phyloP scores from a whole-genome alignment of 768 basidiomycete species.

The Russula ochroleuca region DNA sequence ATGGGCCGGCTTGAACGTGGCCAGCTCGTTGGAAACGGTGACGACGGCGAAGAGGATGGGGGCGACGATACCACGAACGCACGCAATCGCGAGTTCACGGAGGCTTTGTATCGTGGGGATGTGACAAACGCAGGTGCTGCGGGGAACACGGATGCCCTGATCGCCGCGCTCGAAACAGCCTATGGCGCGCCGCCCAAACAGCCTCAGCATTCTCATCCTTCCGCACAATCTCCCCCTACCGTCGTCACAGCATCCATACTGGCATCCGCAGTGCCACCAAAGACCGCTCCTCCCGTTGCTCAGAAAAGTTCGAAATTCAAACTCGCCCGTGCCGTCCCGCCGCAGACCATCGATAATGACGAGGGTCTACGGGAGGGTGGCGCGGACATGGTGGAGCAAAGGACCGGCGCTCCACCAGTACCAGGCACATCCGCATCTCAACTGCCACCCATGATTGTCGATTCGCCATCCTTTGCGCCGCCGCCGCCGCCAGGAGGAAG shows the following conservation, averaged over 20 bases:
- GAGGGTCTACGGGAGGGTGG: slow-evolving; percentile 8
- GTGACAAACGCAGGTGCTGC: slow-evolving; percentile 34
- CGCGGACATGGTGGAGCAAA: slow-evolving; percentile 21
- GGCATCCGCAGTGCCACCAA: not conserved
- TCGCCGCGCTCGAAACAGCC: slow-evolving; percentile 21
- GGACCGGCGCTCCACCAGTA: not conserved
- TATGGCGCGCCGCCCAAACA: slow-evolving; percentile 13
- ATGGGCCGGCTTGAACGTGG: slow-evolving; percentile 33
- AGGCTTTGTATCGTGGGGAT: slow-evolving; percentile 32
- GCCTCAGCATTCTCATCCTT: not conserved
- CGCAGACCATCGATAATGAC: slow-evolving; percentile 3
- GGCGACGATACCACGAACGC: slow-evolving; percentile 27
- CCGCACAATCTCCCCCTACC: not conserved
- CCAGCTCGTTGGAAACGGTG: slow-evolving; percentile 33
- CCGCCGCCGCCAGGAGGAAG: not conserved
- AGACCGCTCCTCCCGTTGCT: not conserved
- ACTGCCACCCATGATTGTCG: slow-evolving; percentile 12
- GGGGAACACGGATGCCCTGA: slow-evolving; percentile 17
- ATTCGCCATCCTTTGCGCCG: slow-evolving; percentile 27
- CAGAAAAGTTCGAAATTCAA: slow-evolving; percentile 30
- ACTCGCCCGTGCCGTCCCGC: slow-evolving; percentile 19
- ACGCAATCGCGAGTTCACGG: slow-evolving; percentile 29
- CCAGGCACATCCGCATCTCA: not conserved
- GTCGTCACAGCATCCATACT: not conserved
- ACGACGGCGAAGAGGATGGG: slow-evolving; percentile 31